phyloP scores from a whole-genome alignment of 176 grass and related monocot species.

The Elaeis guineensis region DNA sequence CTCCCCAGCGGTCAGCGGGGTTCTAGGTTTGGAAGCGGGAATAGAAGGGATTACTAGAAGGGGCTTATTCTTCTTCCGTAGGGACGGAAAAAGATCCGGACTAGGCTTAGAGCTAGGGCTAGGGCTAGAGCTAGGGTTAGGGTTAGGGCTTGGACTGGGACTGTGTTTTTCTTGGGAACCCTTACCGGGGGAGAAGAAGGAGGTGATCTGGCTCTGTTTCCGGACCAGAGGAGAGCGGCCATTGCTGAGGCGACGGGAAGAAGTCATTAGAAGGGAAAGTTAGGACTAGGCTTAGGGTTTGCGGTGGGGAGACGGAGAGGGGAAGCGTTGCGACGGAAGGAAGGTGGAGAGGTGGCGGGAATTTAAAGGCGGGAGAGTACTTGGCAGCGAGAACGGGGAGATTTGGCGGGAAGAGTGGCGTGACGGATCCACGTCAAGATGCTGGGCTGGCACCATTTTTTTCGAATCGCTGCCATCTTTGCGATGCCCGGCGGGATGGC shows the following conservation, averaged over 20 bases:
- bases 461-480: too few species aligned
- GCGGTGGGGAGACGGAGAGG: background rate
- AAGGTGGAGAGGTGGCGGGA: background rate
- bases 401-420: slow-evolving; percentile 31
- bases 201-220: slow-evolving; percentile 88
- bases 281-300: background rate
- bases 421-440: background rate
- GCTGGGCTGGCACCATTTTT: background rate
- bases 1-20: slow-evolving; percentile 25
- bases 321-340: background rate
- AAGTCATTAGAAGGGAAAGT: slow-evolving; percentile 11
- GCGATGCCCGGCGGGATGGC: too few species aligned
- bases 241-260: slow-evolving; percentile 61
- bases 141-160: slow-evolving; percentile 9
- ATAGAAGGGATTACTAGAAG: slow-evolving; percentile 27
- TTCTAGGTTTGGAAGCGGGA: slow-evolving; percentile 7
- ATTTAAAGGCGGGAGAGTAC: slow-evolving; percentile 1
- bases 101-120: slow-evolving; percentile 19
- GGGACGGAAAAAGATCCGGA: slow-evolving; percentile 33
- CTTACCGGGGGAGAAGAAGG: slow-evolving; percentile 51
- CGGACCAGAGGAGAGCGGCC: slow-evolving; percentile 82
- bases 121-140: slow-evolving; percentile 2
- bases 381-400: background rate
- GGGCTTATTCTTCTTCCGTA: slow-evolving; percentile 34
- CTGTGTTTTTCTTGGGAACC: slow-evolving; percentile 17